Conservation (phyloP, 2,329 filamentous ascomycete genomes). For the Annulohypoxylon truncatum region DNA sequence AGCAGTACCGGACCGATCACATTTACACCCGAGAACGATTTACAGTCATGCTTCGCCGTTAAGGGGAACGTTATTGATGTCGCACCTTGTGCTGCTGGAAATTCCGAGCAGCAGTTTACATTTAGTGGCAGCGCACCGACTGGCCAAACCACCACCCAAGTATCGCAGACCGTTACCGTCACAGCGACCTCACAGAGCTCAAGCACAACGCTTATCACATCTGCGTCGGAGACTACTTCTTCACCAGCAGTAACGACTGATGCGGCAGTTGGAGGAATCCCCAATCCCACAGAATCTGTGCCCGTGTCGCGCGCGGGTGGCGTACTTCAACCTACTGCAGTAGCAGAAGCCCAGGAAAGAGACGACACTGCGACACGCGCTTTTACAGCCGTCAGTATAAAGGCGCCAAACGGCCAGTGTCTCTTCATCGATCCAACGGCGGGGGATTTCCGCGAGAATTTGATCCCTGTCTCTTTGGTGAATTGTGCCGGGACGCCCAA, state of each 20-base stretch:
- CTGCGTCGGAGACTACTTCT: constrained; percentile 1
- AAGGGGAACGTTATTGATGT: constrained; percentile 58
- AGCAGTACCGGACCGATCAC: constrained; percentile 56
- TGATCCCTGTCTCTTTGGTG: constrained; percentile 61
- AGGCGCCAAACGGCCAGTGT: constrained; percentile 61
- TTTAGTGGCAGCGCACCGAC: constrained; percentile 32
- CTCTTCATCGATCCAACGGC: constrained; percentile 64
- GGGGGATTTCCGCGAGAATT: constrained; percentile 65
- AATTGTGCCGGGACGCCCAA: constrained; percentile 58
- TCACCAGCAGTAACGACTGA: constrained; percentile 2
- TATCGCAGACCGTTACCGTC: constrained; percentile 2
- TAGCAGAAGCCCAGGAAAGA: constrained; percentile 60
- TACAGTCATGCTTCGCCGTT: constrained; percentile 60
- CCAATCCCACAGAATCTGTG: constrained; percentile 56
- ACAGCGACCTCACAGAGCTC: constrained; percentile 24
- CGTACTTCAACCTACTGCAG: constrained; percentile 61
- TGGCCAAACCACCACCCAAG: not conserved
- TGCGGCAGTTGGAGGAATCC: constrained; percentile 38
- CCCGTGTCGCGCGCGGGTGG: constrained; percentile 64
- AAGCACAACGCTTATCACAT: not conserved
- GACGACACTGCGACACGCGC: constrained; percentile 61
- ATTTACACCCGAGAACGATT: constrained; percentile 59
- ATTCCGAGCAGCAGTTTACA: constrained; percentile 58
- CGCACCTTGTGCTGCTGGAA: constrained; percentile 55
- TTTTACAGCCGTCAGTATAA: constrained; percentile 59